phyloP scores from a whole-genome alignment of 768 basidiomycete species.

The Rhizopogon roseolus region DNA sequence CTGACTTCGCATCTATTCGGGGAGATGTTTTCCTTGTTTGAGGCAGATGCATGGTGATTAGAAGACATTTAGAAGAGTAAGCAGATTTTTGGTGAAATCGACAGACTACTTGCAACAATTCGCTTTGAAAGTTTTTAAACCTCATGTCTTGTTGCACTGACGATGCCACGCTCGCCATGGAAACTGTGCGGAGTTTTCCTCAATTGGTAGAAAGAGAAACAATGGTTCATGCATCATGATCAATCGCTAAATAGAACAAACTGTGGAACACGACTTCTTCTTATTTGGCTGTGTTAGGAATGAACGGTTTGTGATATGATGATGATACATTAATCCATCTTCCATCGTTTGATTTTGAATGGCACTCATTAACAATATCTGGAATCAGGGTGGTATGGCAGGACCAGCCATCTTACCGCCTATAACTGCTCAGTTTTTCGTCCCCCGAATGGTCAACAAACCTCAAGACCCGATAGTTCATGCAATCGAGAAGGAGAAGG shows the following conservation, averaged over 20 bases:
- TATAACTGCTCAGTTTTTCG: slow-evolving; percentile 47
- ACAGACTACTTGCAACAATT: neutral
- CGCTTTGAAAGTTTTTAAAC: neutral
- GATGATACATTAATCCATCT: too few relatives aligned
- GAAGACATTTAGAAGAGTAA: neutral
- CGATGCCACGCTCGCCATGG: neutral
- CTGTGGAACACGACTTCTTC: too few relatives aligned
- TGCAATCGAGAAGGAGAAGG: slow-evolving; percentile 29
- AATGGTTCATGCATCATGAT: neutral
- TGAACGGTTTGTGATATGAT: neutral
- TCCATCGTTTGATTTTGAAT: neutral
- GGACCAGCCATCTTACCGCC: slow-evolving; percentile 31
- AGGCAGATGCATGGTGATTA: neutral
- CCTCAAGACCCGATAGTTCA: slow-evolving; percentile 80
- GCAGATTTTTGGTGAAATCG: neutral
- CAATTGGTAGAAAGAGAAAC: neutral
- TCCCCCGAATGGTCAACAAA: slow-evolving; percentile 62
- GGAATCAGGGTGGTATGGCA: neutral
- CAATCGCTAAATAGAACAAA: too few relatives aligned
- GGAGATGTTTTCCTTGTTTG: neutral
- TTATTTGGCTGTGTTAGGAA: neutral
- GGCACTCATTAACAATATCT: neutral
- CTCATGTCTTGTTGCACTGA: neutral
- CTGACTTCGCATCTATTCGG: neutral
- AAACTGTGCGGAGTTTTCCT: neutral